Evolutionary conservation across 495 filamentous ascomycete genomes (phyloP).

Genomic region (Xylaria scruposa): DNA sequence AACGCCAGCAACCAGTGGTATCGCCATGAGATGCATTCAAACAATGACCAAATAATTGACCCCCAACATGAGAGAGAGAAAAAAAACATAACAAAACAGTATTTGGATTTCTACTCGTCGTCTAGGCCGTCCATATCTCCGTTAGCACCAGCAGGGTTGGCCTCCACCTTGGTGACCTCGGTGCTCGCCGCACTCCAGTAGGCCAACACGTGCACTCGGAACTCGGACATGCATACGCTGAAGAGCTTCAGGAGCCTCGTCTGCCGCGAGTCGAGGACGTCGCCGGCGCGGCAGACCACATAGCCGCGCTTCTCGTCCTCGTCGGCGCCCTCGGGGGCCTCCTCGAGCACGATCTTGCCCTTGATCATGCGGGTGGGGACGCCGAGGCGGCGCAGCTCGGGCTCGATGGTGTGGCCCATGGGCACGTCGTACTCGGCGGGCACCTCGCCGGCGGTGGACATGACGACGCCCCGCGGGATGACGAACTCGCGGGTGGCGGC

Average conservation of each 20-base stretch:
- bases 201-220: conserved; percentile 77
- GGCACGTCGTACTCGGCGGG: conserved; percentile 82
- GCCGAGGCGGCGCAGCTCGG: conserved; percentile 81
- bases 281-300: conserved; percentile 79
- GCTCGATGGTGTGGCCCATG: conserved; percentile 84
- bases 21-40: conserved; percentile 42
- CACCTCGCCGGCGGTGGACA: conserved; percentile 77
- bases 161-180: conserved; percentile 61
- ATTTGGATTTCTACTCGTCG: conserved; percentile 29
- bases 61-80: conserved; percentile 2
- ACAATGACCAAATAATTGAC: conserved; percentile 28
- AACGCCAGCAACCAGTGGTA: conserved; percentile 46
- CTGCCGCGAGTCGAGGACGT: conserved; percentile 84
- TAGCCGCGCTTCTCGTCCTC: conserved; percentile 55
- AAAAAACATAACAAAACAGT: not conserved
- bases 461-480: conserved; percentile 79
- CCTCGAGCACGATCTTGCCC: conserved; percentile 82
- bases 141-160: conserved; percentile 29
- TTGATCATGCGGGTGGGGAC: conserved; percentile 87
- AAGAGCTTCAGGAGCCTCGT: conserved; percentile 94
- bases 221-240: conserved; percentile 86
- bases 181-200: conserved; percentile 69
- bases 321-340: conserved; percentile 50
- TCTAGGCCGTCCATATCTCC: conserved; percentile 36
- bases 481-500: conserved; percentile 73